phyloP scores from a whole-genome alignment of 2,329 filamentous ascomycete species.

The Colletotrichum lindemuthianum region DNA sequence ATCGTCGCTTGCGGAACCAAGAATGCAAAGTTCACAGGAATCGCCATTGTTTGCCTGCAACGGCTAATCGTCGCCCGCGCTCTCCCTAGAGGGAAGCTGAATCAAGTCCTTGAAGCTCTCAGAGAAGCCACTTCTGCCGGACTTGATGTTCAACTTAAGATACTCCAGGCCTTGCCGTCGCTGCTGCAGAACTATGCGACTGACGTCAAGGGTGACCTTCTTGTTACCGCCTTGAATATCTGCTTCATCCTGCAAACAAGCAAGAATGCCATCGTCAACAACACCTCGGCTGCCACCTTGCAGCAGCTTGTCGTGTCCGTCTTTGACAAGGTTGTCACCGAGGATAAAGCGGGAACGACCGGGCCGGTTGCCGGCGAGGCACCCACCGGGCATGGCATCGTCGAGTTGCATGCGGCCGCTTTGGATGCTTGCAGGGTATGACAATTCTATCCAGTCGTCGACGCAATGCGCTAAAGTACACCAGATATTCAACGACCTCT shows the following conservation, averaged over 20 bases:
- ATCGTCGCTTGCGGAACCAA: conserved; percentile 91
- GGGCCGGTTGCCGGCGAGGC: conserved; percentile 73
- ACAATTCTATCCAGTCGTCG: conserved; percentile 27
- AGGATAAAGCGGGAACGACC: conserved; percentile 71
- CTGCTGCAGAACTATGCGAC: conserved; percentile 89
- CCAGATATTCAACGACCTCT: conserved; percentile 88
- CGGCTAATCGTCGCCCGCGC: conserved; percentile 85
- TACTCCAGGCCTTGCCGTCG: conserved; percentile 89
- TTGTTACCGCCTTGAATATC: conserved; percentile 86
- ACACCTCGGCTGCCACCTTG: conserved; percentile 94
- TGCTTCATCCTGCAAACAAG: conserved; percentile 91
- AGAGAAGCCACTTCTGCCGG: conserved; percentile 83
- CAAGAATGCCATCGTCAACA: conserved; percentile 93
- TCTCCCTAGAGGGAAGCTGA: conserved; percentile 80
- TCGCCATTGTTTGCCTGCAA: conserved; percentile 89
- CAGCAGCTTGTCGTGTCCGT: conserved; percentile 93
- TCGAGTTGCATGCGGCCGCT: conserved; percentile 78
- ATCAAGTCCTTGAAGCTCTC: conserved; percentile 88
- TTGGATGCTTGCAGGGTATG: conserved; percentile 82
- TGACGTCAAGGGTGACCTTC: conserved; percentile 81
- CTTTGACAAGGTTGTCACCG: conserved; percentile 87
- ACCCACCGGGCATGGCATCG: conserved; percentile 69
- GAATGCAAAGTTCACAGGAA: conserved; percentile 89
- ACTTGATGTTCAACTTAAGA: conserved; percentile 94
- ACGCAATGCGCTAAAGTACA: conserved; percentile 23